Evolutionary conservation across 495 filamentous ascomycete species (phyloP), one percentile per base, ranked within the genome.

Genomic region (Aspergillus indologenus): DNA sequence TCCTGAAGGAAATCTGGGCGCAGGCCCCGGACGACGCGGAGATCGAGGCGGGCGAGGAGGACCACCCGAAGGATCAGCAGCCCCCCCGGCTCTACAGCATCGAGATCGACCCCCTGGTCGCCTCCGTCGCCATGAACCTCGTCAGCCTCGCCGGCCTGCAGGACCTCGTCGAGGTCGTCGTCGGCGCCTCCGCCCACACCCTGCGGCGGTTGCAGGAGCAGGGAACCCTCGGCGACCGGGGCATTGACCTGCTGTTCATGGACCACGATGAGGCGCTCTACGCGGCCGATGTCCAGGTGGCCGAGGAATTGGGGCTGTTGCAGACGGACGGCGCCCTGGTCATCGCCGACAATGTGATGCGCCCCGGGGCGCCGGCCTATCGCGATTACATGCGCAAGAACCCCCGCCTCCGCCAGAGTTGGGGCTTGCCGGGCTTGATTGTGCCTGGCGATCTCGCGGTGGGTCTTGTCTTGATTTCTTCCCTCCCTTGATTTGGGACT

Each of bases 251-350:
- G 12, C 47, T 50, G 2, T 50, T 50, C 21, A 22, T 50, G 14
- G 47, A 50, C n/a, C 47, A 50, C n/a, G 47, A 17, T 12, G 47
- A 50, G 47, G 21, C 11, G 5, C 47, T 50, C 8, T 50, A 50
- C 21, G 1, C 1, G 21, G 1, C 21, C 6, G 47, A 50, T 26
- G 6, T 50, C 15, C 11, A 50, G 21, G 47, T 50, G 21, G 1
- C 47, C 8, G 47, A 50, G 47, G 20, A 50, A 24, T 21, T 50
- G 20, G 47, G 47, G 5, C 26, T 50, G 3, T 21, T 50, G 23
- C 19, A 50, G 12, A 29, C 26, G 9, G 14, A 22, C n/a, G 22
- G 47, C 14, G 47, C 47, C n/a, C 20, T 50, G 47, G 21, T 50
- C 26, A 15, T 50, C 2, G 47, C 47, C 15, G 47, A 50, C 21